phyloP scores from a whole-genome alignment of 2,329 filamentous ascomycete genomes.

The Phialemoniopsis sp. region DNA sequence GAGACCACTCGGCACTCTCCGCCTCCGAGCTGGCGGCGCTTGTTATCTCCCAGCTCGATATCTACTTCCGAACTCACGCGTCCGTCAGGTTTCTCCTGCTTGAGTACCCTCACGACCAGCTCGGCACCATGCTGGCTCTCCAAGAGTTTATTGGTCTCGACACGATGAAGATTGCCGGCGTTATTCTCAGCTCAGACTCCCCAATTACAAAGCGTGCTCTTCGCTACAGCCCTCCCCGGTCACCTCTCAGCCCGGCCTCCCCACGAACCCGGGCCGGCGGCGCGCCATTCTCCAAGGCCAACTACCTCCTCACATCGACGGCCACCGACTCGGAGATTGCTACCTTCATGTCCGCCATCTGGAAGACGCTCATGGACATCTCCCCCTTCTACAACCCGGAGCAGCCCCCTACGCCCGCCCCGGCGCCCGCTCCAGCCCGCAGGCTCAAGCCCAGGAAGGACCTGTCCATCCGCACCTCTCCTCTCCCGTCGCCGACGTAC shows the following conservation, averaged over 20 bases:
- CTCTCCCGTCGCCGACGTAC: not conserved
- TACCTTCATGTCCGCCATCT: slow-evolving; percentile 48
- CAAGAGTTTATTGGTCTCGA: slow-evolving; percentile 53
- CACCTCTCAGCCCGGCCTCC: not conserved
- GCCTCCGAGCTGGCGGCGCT: slow-evolving; percentile 42
- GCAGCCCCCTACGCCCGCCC: slow-evolving; percentile 8
- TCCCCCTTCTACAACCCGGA: slow-evolving; percentile 42
- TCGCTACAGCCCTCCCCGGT: not conserved
- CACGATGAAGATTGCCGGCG: slow-evolving; percentile 54
- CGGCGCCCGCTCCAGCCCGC: not conserved
- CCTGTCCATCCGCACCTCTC: not conserved
- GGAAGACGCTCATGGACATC: slow-evolving; percentile 40
- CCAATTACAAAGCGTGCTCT: not conserved
- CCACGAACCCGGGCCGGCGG: no score
- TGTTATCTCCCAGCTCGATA: slow-evolving; percentile 57
- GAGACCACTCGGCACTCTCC: slow-evolving; percentile 40
- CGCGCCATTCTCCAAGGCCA: slow-evolving; percentile 40
- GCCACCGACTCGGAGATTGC: slow-evolving; percentile 51
- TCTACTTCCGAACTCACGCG: slow-evolving; percentile 49
- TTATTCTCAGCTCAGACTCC: slow-evolving; percentile 39
- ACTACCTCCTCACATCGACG: slow-evolving; percentile 52
- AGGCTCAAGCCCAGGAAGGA: not conserved
- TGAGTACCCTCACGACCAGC: slow-evolving; percentile 53
- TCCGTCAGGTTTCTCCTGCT: slow-evolving; percentile 53
- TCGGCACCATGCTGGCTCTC: slow-evolving; percentile 52